Evolutionary conservation across 306 rosid species (phyloP), one percentile per base, ranked within the genome.

Genomic region (Erythrophleum fordii): DNA sequence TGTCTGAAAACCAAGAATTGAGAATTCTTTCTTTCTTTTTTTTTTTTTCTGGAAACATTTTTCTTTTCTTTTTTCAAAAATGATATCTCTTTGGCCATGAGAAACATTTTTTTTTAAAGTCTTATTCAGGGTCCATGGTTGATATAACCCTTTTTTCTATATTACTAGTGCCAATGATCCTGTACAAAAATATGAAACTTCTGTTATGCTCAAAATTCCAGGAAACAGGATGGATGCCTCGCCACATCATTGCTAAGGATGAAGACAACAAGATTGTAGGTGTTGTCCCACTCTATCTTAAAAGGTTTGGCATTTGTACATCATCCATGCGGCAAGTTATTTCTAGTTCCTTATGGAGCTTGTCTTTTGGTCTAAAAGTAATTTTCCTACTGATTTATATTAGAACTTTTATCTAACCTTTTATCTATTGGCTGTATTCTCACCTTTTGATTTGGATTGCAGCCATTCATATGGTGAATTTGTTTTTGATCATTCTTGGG

Each of bases 401-500:
- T 48, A 25, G 1, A 60, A 10, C 49, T 56, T 68, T 68, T 11
- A 41, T 68, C 73, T 12, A 39, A 39, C 72, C 31, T 44, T 48
- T 69, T 61, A 46, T 31, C 65, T 26, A 23, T 17, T 29, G 45
- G 44, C 26, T 29, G 20, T 14, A 59, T 29, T 73, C 78, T 82
- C 22, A 42, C 61, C 44, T 67, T 58, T 75, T 44, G 13, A 80
- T 64, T 74, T 81, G 70, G 20, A 69, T 69, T 88, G 88, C 93
- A 91, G 90, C 81, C 98, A 95, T 82, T 95, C 99, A 13, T 91
- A 95, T 39, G 97, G 99, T 16, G 99, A 95, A 90, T 95, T 95
- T 87, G 97, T 95, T 69, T 95, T 95, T 48, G 99, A 95, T 86
- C 97, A 95, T 85, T 87, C 99, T 37, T 95, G 99, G 99, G 97